Evolutionary conservation across 2,329 filamentous ascomycete genomes (phyloP), one percentile per base, ranked within the genome.

Genomic region (Venturia carpophila): DNA sequence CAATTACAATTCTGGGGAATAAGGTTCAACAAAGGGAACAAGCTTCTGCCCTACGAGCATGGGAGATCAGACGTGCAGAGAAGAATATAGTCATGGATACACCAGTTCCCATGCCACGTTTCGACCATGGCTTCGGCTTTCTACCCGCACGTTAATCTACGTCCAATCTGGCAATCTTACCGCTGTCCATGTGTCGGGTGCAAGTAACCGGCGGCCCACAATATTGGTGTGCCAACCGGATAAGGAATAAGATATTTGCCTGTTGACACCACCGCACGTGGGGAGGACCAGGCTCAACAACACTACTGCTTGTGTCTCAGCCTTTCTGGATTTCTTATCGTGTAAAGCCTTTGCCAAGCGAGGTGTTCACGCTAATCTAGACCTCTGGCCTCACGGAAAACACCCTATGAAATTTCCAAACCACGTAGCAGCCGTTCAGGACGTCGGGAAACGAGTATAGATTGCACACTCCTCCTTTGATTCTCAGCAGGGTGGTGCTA

Each of bases 321-420:
- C 52, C 52, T 34, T 58, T 58, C 49, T 58, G 24, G 52, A 58
- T 21, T 15, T n/a, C 27, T 37, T 58, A 37, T 58, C 52, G 52
- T 37, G 47, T n/a, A 24, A n/a, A 58, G 27, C 5, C 27, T n/a
- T 30, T 27, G 30, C 52, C 30, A 37, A 58, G 52, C 52, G 52
- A 58, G 27, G 52, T 37, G 52, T 58, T 37, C 52, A 58, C 47
- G n/a, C 52, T 58, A n/a, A 34, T 56, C 27, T 37, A 56, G 30
- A 27, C 52, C 19, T 37, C 21, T n/a, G 19, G 13, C 2, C 52
- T n/a, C 11, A 37, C 21, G 15, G 15, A 58, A 7, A 27, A 37
- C 27, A 34, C 17, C 30, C 17, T 37, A 37, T 37, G 27, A 39
- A 24, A 27, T 6, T 37, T 58, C 6, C n/a, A 37, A 37, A 37